Conservation (phyloP, 345 rosid genomes). For the Eucalyptus tenuipes region DNA sequence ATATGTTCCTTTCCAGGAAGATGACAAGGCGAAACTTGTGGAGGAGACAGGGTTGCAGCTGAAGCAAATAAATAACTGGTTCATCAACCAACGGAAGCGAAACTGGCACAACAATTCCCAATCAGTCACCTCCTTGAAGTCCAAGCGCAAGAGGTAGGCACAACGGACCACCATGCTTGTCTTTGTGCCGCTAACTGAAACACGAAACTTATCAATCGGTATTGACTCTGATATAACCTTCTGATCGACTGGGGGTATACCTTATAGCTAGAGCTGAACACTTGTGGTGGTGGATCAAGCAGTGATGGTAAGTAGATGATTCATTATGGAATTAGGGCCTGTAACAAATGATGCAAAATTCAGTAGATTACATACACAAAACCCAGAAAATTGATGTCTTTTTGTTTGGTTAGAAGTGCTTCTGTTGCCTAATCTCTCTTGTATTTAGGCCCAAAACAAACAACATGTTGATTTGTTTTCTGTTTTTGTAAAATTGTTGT, state of each 20-base stretch:
- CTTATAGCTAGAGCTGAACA: background rate
- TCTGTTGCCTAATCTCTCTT: background rate
- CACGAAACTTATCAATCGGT: background rate
- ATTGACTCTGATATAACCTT: background rate
- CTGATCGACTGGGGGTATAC: background rate
- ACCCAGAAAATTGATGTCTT: background rate
- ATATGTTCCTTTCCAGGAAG: constrained; percentile 45
- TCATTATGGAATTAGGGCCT: background rate
- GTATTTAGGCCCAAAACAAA: background rate
- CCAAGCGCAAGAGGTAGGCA: constrained; percentile 82
- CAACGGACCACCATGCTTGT: background rate
- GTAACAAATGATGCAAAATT: background rate
- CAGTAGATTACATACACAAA: background rate
- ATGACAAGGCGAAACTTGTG: constrained; percentile 94
- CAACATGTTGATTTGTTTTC: background rate
- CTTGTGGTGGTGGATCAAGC: background rate
- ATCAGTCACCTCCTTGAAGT: constrained; percentile 81
- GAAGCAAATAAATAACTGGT: constrained; percentile 99
- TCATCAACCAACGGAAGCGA: constrained; percentile 95
- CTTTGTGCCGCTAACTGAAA: background rate
- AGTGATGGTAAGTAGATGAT: background rate
- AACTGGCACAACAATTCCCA: constrained; percentile 97
- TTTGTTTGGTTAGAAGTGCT: background rate
- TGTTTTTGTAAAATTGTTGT: background rate
- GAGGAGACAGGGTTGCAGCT: constrained; percentile 98